Evolutionary conservation across 1,284 basidiomycete species (phyloP).

Genomic region (Ustilago loliicola): DNA sequence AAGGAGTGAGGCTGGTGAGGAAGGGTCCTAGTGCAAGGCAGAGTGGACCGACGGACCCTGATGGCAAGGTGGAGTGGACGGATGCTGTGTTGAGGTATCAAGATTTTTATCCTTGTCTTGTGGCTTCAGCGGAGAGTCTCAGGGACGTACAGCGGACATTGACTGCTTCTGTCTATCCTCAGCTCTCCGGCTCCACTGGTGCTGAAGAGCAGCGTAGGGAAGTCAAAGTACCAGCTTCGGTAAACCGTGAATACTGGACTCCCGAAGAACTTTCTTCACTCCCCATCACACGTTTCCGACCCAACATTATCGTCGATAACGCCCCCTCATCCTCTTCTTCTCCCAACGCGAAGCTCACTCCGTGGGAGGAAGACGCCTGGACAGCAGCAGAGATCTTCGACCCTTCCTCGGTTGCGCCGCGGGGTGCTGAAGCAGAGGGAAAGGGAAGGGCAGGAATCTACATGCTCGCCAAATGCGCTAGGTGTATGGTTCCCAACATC

Average conservation of each 20-base stretch:
- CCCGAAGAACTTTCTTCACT: slow-evolving; percentile 53
- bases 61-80: slow-evolving; percentile 44
- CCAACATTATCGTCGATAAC: slow-evolving; percentile 62
- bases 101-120: slow-evolving; percentile 62
- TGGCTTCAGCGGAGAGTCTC: slow-evolving; percentile 54
- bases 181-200: slow-evolving; percentile 4
- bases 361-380: slow-evolving; percentile 66
- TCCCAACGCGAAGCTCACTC: slow-evolving; percentile 21
- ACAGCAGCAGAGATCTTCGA: slow-evolving; percentile 57
- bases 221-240: slow-evolving; percentile 43
- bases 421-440: slow-evolving; percentile 48
- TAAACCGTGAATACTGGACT: slow-evolving; percentile 61
- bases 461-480: slow-evolving; percentile 56
- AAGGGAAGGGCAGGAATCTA: slow-evolving; percentile 57
- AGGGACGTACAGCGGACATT: slow-evolving; percentile 58
- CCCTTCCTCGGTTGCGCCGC: slow-evolving; percentile 12
- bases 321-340: slow-evolving; percentile 8
- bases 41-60: slow-evolving; percentile 40
- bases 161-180: slow-evolving; percentile 54
- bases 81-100: slow-evolving; percentile 47
- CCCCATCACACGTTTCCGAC: slow-evolving; percentile 59
- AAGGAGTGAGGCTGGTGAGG: slow-evolving; percentile 55
- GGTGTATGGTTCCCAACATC: slow-evolving; percentile 63
- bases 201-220: background rate
- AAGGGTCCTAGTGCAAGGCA: slow-evolving; percentile 54